Evolutionary conservation across 495 filamentous ascomycete genomes (phyloP).

Genomic region (Penicillium salamii): DNA sequence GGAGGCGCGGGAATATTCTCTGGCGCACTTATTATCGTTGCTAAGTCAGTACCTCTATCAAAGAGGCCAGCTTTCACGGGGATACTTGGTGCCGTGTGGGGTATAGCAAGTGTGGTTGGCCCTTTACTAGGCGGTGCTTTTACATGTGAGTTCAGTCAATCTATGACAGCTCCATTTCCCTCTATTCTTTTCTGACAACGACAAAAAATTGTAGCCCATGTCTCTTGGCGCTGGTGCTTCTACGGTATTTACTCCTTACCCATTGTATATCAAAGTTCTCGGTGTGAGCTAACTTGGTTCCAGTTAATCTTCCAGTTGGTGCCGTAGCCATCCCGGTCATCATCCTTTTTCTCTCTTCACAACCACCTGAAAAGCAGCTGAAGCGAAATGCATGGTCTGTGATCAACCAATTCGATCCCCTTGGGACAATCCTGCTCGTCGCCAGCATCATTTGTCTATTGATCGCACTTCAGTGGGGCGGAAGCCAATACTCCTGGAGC

Average conservation of each 20-base stretch:
- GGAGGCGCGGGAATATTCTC: not conserved
- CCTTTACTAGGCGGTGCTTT: not conserved
- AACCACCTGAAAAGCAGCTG: not conserved
- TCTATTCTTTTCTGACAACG: too few species aligned
- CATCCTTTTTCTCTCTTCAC: conserved; percentile 1
- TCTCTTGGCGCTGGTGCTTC: conserved; percentile 53
- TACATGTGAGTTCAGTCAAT: too few species aligned
- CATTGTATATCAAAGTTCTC: too few species aligned
- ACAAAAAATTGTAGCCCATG: not conserved
- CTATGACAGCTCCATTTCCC: too few species aligned
- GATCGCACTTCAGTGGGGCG: conserved; percentile 46
- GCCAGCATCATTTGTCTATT: conserved; percentile 36
- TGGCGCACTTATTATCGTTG: not conserved
- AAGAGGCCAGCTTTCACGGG: not conserved
- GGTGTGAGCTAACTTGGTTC: too few species aligned
- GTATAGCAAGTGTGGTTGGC: not conserved
- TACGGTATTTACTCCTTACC: conserved; percentile 18
- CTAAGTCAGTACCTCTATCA: not conserved
- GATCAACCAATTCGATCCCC: conserved; percentile 16
- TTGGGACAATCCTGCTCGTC: conserved; percentile 29
- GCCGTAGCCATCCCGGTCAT: conserved; percentile 24
- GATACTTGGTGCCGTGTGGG: not conserved
- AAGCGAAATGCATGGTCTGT: too few species aligned
- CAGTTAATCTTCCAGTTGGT: conserved; percentile 46
- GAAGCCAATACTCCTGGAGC: conserved; percentile 35